These are phyloP conservation scores for Mycena citricolor DNA, from an alignment of 1,284 basidiomycete genomes.

Conservation along the genomic window DNA sequence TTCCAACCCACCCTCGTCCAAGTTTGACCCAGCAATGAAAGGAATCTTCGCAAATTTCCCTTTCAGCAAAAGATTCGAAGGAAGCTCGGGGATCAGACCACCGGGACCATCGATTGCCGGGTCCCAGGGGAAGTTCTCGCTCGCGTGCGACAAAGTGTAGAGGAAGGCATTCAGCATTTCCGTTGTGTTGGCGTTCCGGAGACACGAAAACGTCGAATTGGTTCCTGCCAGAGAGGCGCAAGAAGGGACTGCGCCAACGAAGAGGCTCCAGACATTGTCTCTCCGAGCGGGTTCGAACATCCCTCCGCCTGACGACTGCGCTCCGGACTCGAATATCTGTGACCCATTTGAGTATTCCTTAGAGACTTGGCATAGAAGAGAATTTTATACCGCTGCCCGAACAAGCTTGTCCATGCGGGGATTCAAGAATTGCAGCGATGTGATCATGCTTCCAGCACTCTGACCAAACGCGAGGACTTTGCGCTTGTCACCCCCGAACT, in stretches of 20 bases:
- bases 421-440: slow-evolving; percentile 31
- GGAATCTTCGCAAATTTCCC: slow-evolving; percentile 42
- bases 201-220: slow-evolving; percentile 39
- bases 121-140: slow-evolving; percentile 37
- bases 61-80: slow-evolving; percentile 35
- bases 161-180: slow-evolving; percentile 35
- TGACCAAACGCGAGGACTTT: slow-evolving; percentile 38
- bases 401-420: slow-evolving; percentile 28
- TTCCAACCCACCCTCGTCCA: slow-evolving; percentile 45
- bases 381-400: slow-evolving; percentile 30
- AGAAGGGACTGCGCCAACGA: slow-evolving; percentile 24
- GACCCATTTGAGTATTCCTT: not conserved
- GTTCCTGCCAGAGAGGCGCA: slow-evolving; percentile 34
- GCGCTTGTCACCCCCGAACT: slow-evolving; percentile 39
- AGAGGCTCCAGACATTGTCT: slow-evolving; percentile 25
- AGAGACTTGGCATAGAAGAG: not conserved
- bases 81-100: slow-evolving; percentile 41
- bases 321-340: slow-evolving; percentile 33
- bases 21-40: slow-evolving; percentile 46
- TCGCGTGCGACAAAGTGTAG: slow-evolving; percentile 26
- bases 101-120: slow-evolving; percentile 42
- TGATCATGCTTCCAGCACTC: slow-evolving; percentile 37
- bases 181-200: slow-evolving; percentile 35
- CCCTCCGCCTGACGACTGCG: slow-evolving; percentile 24
- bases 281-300: slow-evolving; percentile 24